Percentiles rank a stretch among this genome's conserved stretches.
Conservation (phyloP, 2,329 filamentous ascomycete species). For the Ophiostoma populinum region DNA sequence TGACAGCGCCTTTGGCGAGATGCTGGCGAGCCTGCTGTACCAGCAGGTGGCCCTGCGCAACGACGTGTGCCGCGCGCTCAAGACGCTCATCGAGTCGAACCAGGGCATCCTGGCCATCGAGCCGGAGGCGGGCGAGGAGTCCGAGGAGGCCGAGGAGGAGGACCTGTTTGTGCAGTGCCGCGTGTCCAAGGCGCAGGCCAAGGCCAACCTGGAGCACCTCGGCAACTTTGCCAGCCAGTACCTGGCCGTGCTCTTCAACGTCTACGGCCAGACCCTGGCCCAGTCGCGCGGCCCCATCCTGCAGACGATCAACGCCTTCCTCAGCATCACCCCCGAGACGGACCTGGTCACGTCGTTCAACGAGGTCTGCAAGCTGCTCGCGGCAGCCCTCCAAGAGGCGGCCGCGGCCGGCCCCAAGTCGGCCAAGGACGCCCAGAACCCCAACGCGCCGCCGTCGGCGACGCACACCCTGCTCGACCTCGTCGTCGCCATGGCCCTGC, state of each 20-base stretch:
- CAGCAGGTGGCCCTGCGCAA: conserved; percentile 75
- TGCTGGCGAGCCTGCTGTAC: conserved; percentile 82
- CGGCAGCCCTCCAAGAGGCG: conserved; percentile 43
- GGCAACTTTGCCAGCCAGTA: conserved; percentile 70
- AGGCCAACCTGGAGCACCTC: conserved; percentile 68
- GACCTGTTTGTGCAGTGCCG: conserved; percentile 62
- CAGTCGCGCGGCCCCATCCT: conserved; percentile 82
- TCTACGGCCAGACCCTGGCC: conserved; percentile 90
- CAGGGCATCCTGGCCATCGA: conserved; percentile 56
- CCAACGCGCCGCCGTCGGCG: conserved; percentile 57
- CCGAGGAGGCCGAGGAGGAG: conserved; percentile 53
- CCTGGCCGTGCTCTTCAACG: conserved; percentile 94
- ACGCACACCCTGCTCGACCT: conserved; percentile 93
- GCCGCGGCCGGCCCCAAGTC: conserved; percentile 14
- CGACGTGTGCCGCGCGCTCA: conserved; percentile 73
- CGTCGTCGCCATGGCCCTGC: conserved; percentile 87
- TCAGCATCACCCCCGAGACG: conserved; percentile 64
- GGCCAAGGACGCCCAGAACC: conserved; percentile 20
- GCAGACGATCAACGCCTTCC: conserved; percentile 84
- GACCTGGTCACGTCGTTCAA: conserved; percentile 81
- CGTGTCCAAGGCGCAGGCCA: conserved; percentile 56
- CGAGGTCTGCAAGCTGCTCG: conserved; percentile 71
- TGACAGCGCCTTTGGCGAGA: conserved; percentile 76
- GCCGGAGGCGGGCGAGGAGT: no score
- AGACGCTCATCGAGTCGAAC: conserved; percentile 81